phyloP scores from a whole-genome alignment of 2,329 filamentous ascomycete genomes.

The Sporothrix euskadiensis region DNA sequence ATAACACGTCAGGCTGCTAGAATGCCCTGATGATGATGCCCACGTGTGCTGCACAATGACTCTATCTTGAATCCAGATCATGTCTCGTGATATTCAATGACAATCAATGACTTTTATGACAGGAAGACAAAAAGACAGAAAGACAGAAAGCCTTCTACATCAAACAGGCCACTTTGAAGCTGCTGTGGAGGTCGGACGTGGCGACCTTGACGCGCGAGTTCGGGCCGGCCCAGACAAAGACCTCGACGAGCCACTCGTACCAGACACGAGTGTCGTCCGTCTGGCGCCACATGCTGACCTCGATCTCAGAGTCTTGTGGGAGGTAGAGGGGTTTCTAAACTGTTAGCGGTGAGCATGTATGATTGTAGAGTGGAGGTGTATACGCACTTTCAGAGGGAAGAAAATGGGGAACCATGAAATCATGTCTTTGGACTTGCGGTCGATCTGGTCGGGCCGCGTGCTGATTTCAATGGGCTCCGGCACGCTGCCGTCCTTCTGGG shows the following conservation, averaged over 20 bases:
- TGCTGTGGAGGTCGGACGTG: constrained; percentile 67
- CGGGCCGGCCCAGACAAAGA: constrained; percentile 66
- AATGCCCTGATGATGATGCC: not conserved
- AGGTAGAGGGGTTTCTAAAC: constrained; percentile 77
- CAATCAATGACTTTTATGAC: not conserved
- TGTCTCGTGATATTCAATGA: constrained; percentile 1
- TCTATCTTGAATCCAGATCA: constrained; percentile 3
- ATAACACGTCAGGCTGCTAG: not conserved
- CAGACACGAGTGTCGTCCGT: constrained; percentile 95
- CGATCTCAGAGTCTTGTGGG: constrained; percentile 79
- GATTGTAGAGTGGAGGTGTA: too few species aligned
- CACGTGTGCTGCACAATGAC: not conserved
- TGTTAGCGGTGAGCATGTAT: too few species aligned
- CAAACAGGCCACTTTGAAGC: constrained; percentile 67
- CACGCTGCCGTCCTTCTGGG: constrained; percentile 36
- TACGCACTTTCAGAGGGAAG: constrained; percentile 84
- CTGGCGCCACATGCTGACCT: constrained; percentile 93
- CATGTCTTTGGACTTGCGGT: constrained; percentile 93
- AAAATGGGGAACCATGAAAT: constrained; percentile 99
- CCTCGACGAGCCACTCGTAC: constrained; percentile 98
- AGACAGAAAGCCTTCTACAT: constrained; percentile 51
- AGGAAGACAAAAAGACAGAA: too few species aligned
- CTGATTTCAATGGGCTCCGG: constrained; percentile 75
- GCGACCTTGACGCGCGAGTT: constrained; percentile 65
- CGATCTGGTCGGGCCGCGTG: constrained; percentile 89